Evolutionary conservation across 2,329 filamentous ascomycete genomes (phyloP), one percentile per base, ranked within the genome.

Genomic region (Cadophora sp.): DNA sequence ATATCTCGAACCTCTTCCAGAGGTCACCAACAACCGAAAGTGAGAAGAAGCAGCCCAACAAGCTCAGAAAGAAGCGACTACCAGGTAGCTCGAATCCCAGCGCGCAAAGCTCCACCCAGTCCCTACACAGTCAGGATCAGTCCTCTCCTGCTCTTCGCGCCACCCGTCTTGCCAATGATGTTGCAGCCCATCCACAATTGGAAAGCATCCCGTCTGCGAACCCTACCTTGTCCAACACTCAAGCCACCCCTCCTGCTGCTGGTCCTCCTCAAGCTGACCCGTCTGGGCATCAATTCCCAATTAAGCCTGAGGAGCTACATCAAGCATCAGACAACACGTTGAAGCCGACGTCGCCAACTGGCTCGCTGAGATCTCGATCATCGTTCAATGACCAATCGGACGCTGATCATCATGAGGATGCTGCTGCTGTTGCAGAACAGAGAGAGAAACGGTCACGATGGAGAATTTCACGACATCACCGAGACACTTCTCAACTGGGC

Each of bases 61-160:
- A 97, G 79, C 82, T 99, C 61, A 91, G 91, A 78, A 98, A 98
- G 83, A 97, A 89, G 70, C 76, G 81, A n/a, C 82, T 91, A 64
- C 90, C 92, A 0, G 90, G 89, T 50, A 93, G 92, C 75, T 81
- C 91, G 24, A 94, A 93, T 73, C 90, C 90, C 22, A 97, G 95
- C 76, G 94, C 95, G 0, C 94, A 97, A 71, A 97, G 94, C 76
- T 98, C 96, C 18, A 91, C 87, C 7, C 87, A 91, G 18, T 97
- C 94, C 8, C 82, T 97, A n/a, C 80, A 81, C 39, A 83, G 78
- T 9, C 76, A 74, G 58, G 60, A 73, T 55, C 60, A 74, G 16
- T 76, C 66, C 9, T 73, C 73, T 30, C 74, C 75, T 45, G 68
- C 69, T 27, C 72, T 79, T 47, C 74, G 75, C 62, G 75, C 79